Evolutionary conservation across 768 basidiomycete species (phyloP).

Genomic region (Lactarius vividus): DNA sequence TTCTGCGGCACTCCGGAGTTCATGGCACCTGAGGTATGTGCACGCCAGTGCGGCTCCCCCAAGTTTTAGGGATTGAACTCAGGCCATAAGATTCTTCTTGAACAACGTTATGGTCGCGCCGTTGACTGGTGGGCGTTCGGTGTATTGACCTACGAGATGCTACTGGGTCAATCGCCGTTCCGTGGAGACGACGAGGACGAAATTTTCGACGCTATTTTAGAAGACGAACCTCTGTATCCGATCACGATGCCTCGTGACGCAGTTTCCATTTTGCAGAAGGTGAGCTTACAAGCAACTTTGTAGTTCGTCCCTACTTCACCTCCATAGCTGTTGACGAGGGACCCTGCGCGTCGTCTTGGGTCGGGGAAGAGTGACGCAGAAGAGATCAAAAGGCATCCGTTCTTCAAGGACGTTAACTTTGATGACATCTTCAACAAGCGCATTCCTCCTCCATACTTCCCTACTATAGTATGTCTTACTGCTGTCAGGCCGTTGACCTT

Average conservation of each 20-base stretch:
- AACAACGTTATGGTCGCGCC: slow-evolving; percentile 97
- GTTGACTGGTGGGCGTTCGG: slow-evolving; percentile 99
- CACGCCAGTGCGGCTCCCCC: background rate
- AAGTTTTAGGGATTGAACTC: background rate
- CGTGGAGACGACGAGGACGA: slow-evolving; percentile 99
- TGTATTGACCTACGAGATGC: slow-evolving; percentile 97
- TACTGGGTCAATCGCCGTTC: slow-evolving; percentile 98
- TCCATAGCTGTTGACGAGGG: slow-evolving; percentile 81
- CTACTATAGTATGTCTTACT: slow-evolving; percentile 73
- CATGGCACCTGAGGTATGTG: slow-evolving; percentile 94
- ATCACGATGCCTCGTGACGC: slow-evolving; percentile 99
- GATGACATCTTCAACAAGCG: slow-evolving; percentile 98
- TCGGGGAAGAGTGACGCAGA: slow-evolving; percentile 91
- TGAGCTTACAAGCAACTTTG: slow-evolving; percentile 33
- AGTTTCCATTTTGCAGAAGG: slow-evolving; percentile 93
- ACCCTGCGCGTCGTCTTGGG: slow-evolving; percentile 87
- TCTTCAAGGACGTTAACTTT: slow-evolving; percentile 98
- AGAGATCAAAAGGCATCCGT: slow-evolving; percentile 95
- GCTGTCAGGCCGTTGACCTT: slow-evolving; percentile 5
- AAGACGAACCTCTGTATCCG: slow-evolving; percentile 97
- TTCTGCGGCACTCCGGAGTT: slow-evolving; percentile 99
- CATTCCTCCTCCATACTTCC: slow-evolving; percentile 96
- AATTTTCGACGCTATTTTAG: slow-evolving; percentile 98
- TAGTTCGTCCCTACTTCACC: slow-evolving; percentile 14
- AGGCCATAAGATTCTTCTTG: slow-evolving; percentile 80